Evolutionary conservation across 1,139 yeast species (phyloP), one percentile per base, ranked within the genome.

Genomic region (Spathaspora sp.): DNA sequence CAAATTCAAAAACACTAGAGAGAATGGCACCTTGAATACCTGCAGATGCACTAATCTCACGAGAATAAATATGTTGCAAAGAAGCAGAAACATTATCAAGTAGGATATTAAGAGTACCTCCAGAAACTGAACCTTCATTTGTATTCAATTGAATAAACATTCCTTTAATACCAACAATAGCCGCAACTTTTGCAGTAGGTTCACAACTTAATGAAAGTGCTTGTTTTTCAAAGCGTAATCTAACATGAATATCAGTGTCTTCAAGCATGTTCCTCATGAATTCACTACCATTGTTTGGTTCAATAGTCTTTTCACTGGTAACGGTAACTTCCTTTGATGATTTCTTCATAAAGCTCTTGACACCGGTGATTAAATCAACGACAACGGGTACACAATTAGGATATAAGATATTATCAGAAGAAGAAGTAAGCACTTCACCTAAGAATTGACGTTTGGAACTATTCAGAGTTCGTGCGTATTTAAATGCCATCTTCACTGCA

Each of bases 181-280:
- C 95, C 31, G 90, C 91, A 1, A 93, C 95, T 59, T 88, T 89
- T 0, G 98, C 98, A 11, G 85, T 84, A 0, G 99, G 98, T 52
- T 88, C 93, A 72, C 98, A 93, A 55, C 96, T 86, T 44, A 93
- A 70, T 3, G 87, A 79, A 26, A 93, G 63, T 43, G 78, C 80
- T 60, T 93, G 98, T 34, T 82, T 79, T 25, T 84, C 89, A 43
- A 91, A 77, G 43, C 80, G 71, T 4, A 90, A 56, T 1, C 86
- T 82, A 45, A 88, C 63, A 47, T 81, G 84, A 20, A 90, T 59
- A 54, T 88, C 91, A 48, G 86, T 65, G 26, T 79, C 77, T 24
- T 74, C 65, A 13, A 83, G 54, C 3, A 81, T 39, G 16, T 64
- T 64, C 26, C 68, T 63, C 36, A 79, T 61, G 42, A 76, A 72